phyloP scores from a whole-genome alignment of 176 grass and related monocot species.

The Puccinellia tenuiflora region DNA sequence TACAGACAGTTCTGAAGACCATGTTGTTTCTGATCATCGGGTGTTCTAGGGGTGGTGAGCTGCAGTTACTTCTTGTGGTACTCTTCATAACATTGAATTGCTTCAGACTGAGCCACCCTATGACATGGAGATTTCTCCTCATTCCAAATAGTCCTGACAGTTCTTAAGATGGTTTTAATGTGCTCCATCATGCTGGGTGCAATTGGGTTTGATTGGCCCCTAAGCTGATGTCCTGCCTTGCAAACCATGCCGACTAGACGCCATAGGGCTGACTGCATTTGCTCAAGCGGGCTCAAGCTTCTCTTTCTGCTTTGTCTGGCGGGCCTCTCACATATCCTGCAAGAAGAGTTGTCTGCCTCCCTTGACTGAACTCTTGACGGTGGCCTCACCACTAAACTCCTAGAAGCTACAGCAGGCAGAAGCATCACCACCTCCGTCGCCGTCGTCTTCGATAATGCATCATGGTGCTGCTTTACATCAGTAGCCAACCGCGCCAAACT shows the following conservation, averaged over 20 bases:
- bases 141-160: neutral
- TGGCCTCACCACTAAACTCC: too few species aligned
- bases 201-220: neutral
- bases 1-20: slow-evolving; percentile 20
- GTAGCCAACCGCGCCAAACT: too few species aligned
- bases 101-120: neutral
- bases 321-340: neutral
- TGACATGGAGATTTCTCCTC: neutral
- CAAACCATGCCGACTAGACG: neutral
- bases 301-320: neutral
- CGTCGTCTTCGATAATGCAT: too few species aligned
- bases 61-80: neutral
- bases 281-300: neutral
- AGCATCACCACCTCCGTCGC: too few species aligned
- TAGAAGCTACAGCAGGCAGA: neutral
- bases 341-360: neutral
- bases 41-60: neutral
- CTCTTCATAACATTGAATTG: neutral
- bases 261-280: neutral
- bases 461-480: too few species aligned
- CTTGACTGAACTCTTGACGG: too few species aligned
- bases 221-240: accelerated
- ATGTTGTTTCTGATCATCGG: slow-evolving; percentile 8
- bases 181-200: neutral
- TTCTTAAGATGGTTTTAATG: neutral